Evolutionary conservation across 108 stramenopile genomes (phyloP), one percentile per base, ranked within the genome.

Genomic region (Fragilaria radians): DNA sequence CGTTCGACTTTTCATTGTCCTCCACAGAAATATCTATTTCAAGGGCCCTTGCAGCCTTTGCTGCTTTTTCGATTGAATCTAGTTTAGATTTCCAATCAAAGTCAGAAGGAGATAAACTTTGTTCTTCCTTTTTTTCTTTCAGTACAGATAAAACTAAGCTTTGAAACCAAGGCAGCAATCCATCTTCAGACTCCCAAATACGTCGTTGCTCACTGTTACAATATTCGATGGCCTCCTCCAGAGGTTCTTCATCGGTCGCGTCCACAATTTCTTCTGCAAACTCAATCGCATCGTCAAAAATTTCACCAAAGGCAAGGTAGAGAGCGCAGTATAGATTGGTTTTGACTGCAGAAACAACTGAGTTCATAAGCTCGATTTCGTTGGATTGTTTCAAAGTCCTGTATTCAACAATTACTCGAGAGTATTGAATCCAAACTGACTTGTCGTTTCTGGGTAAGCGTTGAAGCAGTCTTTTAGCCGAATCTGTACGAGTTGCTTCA

Each of bases 211-310:
- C 74, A 24, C 70, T 67, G 32, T 80, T 74, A 49, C 81, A 82
- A 64, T 91, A 91, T 65, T 94, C 93, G 64, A 94, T 86, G 23
- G 85, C 87, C 68, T 83, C 77, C 58, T 86, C 86, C 59, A 95
- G 63, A 23, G 83, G 57, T 22, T 56, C 67, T 54, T 55, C 56
- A 32, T 80, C 82, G n/a, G 68, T 69, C 5, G 73, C 71, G 55
- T 86, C 89, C 58, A 86, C 86, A 31, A 91, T 68, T 54, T 91
- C 90, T 5, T 88, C 88, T 18, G 74, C 73, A 47, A 86, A 86
- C 61, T 94, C 93, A 80, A 94, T 85, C 7, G 68, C 82, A 23
- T 52, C 31, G 17, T 78, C 54, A 64, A 94, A 89, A n/a, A 58
- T 67, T 0, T 83, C 76, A 53, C 49, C 68, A 72, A 87, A 91